Percentiles rank a stretch among this genome's conserved stretches.
These are phyloP conservation scores for Penicillium soppii DNA, from an alignment of 495 filamentous ascomycete genomes.

Conservation along the genomic window DNA sequence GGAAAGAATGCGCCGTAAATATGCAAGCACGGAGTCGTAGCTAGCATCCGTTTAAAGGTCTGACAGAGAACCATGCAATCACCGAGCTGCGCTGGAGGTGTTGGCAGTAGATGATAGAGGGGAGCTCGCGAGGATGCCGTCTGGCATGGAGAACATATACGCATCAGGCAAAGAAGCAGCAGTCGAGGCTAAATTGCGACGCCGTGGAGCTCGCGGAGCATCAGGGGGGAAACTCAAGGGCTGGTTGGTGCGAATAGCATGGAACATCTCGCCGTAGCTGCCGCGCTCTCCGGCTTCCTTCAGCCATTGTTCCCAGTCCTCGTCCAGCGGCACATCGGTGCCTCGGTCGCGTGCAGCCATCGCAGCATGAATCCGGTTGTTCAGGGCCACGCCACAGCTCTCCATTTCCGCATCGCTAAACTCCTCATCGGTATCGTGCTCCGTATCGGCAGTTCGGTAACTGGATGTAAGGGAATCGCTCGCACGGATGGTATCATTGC, in stretches of 20 bases:
- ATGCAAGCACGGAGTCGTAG: constrained; percentile 17
- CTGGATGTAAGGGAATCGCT: constrained; percentile 21
- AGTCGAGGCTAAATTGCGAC: constrained; percentile 11
- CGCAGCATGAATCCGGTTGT: constrained; percentile 68
- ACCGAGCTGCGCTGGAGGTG: constrained; percentile 18
- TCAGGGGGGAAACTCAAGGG: constrained; percentile 34
- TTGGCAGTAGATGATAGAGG: constrained; percentile 13
- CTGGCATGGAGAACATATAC: constrained; percentile 15
- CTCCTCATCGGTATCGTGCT: constrained; percentile 52
- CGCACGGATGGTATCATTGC: constrained; percentile 26
- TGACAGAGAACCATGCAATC: background rate
- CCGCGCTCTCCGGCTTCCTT: constrained; percentile 73
- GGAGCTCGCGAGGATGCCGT: constrained; percentile 11
- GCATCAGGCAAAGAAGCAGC: constrained; percentile 18
- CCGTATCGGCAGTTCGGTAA: constrained; percentile 22
- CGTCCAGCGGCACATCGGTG: constrained; percentile 65
- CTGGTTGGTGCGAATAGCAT: constrained; percentile 41
- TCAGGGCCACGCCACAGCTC: constrained; percentile 71
- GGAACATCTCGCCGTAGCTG: constrained; percentile 41
- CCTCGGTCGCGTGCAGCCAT: constrained; percentile 64
- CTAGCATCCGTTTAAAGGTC: background rate
- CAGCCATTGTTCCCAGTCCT: constrained; percentile 83
- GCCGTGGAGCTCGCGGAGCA: constrained; percentile 22
- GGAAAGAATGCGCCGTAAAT: constrained; percentile 18
- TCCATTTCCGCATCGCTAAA: constrained; percentile 66